Base-by-base conservation (phyloP, 2,329 filamentous ascomycete genomes). In the Sphaerulina vaccinii region DNA sequence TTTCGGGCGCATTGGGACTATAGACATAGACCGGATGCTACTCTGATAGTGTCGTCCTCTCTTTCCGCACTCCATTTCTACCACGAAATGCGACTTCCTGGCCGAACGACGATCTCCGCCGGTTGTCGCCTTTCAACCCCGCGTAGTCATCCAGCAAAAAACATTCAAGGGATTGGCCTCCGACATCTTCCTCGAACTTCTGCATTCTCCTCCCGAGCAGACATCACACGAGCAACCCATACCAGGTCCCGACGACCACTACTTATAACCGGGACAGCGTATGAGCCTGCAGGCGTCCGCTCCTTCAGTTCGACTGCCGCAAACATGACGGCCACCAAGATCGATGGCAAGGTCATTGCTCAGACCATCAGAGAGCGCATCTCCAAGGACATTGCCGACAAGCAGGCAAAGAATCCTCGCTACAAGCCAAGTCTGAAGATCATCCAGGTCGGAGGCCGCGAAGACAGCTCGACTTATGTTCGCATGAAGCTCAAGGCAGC, bases 401-500 rank as follows among this genome's bases (percentile, higher is more conserved):
- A 84, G 70, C 92, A 96, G 73, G 80, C 83, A 73, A 73, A 78
- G 55, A 96, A 96, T 70, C 87, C 92, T 35, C 82, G 90, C 64
- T 99, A 90, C 78, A 85, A 86, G 75, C 93, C 93, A 46, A 87
- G 82, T 60, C 79, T 99, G 70, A 93, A 90, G 71, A 99, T 99
- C 71, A 86, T 99, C 61, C 93, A 99, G 82, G 93, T 99, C 63
- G 93, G 91, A 69, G 87, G 91, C 71, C 85, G 93, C 65, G 89
- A 88, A 61, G 93, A 99, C 75, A 95, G 80, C 69, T 68, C 86
- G 67, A 97, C 92, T 46, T 99, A 99, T 87, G 92, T 99, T 74
- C 91, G 91, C 75, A 99, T 99, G 93, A 99, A 99, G 79, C 77
- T 96, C 68, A 99, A 96, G 81, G 93, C 93, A 61, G 93, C 93